Percentiles rank a stretch among this genome's conserved stretches.
Evolutionary conservation across 2,329 filamentous ascomycete genomes (phyloP).

Genomic region (Fusarium xyrophilum): DNA sequence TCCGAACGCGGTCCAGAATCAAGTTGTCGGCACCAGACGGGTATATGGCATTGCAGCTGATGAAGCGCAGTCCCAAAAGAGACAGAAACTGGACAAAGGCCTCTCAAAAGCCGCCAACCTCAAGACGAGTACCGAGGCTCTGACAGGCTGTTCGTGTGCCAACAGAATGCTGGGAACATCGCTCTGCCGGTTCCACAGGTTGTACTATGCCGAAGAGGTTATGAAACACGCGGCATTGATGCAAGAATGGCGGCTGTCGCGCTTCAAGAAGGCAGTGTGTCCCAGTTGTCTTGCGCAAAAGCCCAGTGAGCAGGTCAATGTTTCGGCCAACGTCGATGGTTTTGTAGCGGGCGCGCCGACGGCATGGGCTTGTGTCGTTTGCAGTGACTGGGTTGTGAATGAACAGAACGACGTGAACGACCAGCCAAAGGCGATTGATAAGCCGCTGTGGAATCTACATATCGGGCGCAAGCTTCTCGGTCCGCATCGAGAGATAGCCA

Average conservation of each 20-base stretch:
- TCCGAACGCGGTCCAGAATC: constrained; percentile 3
- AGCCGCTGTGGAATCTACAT: constrained; percentile 23
- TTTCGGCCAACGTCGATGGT: constrained; percentile 26
- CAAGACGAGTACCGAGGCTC: constrained; percentile 11
- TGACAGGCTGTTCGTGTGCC: constrained; percentile 50
- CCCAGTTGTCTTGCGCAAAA: constrained; percentile 42
- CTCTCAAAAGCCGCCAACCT: constrained; percentile 8
- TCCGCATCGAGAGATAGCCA: background rate
- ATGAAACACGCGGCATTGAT: constrained; percentile 36
- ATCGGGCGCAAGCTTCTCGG: constrained; percentile 2
- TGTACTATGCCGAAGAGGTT: constrained; percentile 39
- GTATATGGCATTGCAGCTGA: constrained; percentile 40
- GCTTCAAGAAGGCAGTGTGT: constrained; percentile 41
- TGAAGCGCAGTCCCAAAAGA: background rate
- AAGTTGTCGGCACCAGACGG: constrained; percentile 20
- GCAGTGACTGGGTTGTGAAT: constrained; percentile 44
- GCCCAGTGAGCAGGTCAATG: constrained; percentile 9
- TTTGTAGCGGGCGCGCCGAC: constrained; percentile 15
- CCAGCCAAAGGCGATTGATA: constrained; percentile 28
- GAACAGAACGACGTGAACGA: constrained; percentile 30
- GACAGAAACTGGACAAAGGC: background rate
- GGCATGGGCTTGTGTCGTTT: constrained; percentile 47
- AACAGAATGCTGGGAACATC: constrained; percentile 44
- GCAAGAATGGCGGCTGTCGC: constrained; percentile 38
- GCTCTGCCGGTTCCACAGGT: constrained; percentile 49